A percentile compares a stretch with the other conserved stretches of the same genome.
Conservation (phyloP, 2,329 filamentous ascomycete species). For the Fusarium sp. region DNA sequence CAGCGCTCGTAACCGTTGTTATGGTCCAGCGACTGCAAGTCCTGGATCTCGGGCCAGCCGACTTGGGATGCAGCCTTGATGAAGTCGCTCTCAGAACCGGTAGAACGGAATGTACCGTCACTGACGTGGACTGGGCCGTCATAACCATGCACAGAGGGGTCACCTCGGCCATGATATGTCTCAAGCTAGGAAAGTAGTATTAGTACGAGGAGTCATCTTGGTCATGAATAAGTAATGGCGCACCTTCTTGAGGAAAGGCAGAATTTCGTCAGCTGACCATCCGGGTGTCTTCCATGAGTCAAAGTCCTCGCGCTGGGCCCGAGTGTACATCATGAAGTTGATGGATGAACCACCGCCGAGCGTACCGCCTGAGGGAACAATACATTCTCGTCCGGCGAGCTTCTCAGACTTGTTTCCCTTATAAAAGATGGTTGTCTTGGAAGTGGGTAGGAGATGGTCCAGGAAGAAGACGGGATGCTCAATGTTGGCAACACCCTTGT, state of each 20-base stretch:
- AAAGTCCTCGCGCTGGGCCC: conserved; percentile 46
- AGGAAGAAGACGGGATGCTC: conserved; percentile 40
- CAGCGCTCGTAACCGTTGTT: conserved; percentile 48
- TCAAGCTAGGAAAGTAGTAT: conserved; percentile 56
- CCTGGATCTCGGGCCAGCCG: conserved; percentile 63
- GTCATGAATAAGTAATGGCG: conserved; percentile 37
- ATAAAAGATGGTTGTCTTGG: conserved; percentile 39
- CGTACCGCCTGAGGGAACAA: conserved; percentile 41
- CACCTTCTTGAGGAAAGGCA: conserved; percentile 48
- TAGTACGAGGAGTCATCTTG: conserved; percentile 39
- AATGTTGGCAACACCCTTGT: conserved; percentile 38
- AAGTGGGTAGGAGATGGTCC: conserved; percentile 24
- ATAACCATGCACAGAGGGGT: conserved; percentile 61
- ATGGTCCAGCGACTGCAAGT: conserved; percentile 64
- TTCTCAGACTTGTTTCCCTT: conserved; percentile 33
- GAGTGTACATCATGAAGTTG: conserved; percentile 47
- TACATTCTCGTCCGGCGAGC: conserved; percentile 31
- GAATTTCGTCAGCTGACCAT: conserved; percentile 47
- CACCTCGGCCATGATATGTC: conserved; percentile 64
- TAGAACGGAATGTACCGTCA: conserved; percentile 58
- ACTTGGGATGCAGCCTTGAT: conserved; percentile 59
- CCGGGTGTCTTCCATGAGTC: conserved; percentile 49
- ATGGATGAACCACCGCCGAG: conserved; percentile 47
- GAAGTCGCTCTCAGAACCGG: conserved; percentile 59
- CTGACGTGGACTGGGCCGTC: conserved; percentile 68